Evolutionary conservation across 441 rosid species (phyloP), one percentile per base, ranked within the genome.

Genomic region (Euphorbia corollata): DNA sequence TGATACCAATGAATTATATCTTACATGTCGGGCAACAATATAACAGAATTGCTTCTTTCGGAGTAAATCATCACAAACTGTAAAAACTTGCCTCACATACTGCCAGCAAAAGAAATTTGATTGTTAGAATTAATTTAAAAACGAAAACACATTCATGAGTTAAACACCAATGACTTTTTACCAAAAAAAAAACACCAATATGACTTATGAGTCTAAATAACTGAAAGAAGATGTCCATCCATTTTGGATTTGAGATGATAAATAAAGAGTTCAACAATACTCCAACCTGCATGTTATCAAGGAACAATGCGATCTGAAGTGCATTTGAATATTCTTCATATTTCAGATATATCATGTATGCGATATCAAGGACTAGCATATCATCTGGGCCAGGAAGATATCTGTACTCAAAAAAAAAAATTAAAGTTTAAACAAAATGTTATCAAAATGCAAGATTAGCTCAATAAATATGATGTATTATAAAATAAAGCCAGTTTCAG

Each of bases 351-450:
- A 94, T 91, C 86, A 77, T 72, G 80, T 90, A 87, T 0, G 98
- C 91, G 66, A 91, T 85, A 75, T 90, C 94, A 36, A 87, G 76
- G 68, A 90, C 95, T 64, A 84, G 61, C 83, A 74, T 71, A 79
- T 95, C 98, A 82, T 95, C 99, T 68, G 99, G 98, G 64, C 97
- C 96, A 64, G 97, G 95, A 70, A 91, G 91, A 76, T 85, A 91
- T 79, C 99, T 94, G 87, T 74, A 80, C 59, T 57, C 65, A 53
- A n/a, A n/a, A n/a, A n/a, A n/a, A n/a, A n/a, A n/a, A n/a, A n/a
- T n/a, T n/a, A n/a, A n/a, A n/a, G n/a, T n/a, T n/a, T n/a, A n/a
- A n/a, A 72, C 43, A 38, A 38, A 38, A 38, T 38, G 4, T 38
- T 38, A 38, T 47, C 18, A 13, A 1, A 47, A 47, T 13, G 19